Evolutionary conservation across 176 grass and related monocot species (phyloP).

Genomic region (Aegilops sharonensis): DNA sequence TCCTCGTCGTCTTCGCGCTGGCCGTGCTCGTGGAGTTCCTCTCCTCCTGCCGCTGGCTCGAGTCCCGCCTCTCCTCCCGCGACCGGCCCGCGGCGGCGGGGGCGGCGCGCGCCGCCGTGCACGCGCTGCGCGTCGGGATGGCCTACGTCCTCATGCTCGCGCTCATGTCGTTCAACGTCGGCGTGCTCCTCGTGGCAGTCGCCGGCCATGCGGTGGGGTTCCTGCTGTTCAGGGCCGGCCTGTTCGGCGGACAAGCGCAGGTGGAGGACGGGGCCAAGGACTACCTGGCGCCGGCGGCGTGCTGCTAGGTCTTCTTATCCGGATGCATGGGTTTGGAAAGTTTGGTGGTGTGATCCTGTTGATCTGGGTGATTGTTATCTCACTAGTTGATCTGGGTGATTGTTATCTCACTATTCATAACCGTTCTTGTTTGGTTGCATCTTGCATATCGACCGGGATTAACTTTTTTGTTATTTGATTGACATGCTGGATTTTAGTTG

Average conservation of each 20-base stretch:
- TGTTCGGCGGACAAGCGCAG: conserved; percentile 26
- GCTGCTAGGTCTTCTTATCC: conserved; percentile 7
- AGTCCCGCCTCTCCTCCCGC: background rate
- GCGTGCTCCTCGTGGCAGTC: conserved; percentile 60
- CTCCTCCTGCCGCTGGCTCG: conserved; percentile 26
- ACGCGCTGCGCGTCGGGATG: conserved; percentile 51
- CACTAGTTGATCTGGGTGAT: background rate
- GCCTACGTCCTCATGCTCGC: conserved; percentile 89
- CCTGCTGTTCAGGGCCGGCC: conserved; percentile 41
- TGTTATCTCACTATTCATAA: too few species aligned
- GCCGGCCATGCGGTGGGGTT: conserved; percentile 54
- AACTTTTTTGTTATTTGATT: too few species aligned
- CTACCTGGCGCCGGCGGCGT: background rate
- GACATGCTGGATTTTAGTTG: background rate
- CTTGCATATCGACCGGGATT: too few species aligned
- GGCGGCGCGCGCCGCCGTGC: conserved; percentile 31
- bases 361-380: background rate
- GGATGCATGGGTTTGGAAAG: background rate
- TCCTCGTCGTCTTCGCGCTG: conserved; percentile 44
- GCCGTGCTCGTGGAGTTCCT: conserved; percentile 60
- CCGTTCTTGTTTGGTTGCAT: too few species aligned
- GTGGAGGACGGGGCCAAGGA: conserved; percentile 35
- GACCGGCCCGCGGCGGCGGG: background rate
- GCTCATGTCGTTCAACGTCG: conserved; percentile 94
- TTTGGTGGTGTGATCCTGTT: background rate